These are phyloP conservation scores for Colletotrichum nymphaeae DNA, from an alignment of 2,329 filamentous ascomycete genomes.

Conservation along the genomic window DNA sequence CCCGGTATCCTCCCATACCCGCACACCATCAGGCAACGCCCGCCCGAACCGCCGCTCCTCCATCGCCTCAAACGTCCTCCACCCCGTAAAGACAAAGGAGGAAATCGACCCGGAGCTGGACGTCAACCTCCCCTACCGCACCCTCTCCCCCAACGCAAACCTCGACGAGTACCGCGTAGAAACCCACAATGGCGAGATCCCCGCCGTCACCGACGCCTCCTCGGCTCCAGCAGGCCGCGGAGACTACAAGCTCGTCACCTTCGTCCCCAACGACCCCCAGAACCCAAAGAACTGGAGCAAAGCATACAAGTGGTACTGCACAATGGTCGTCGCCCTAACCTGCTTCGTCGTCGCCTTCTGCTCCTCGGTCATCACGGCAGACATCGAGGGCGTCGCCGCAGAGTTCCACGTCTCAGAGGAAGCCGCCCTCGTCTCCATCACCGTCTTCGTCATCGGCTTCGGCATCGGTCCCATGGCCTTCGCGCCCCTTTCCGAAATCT, in stretches of 20 bases:
- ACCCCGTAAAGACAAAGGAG: slow-evolving; percentile 46
- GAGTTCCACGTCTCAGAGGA: slow-evolving; percentile 78
- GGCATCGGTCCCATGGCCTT: slow-evolving; percentile 85
- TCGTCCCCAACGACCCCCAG: slow-evolving; percentile 76
- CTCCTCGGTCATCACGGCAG: slow-evolving; percentile 82
- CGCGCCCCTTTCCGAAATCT: slow-evolving; percentile 81
- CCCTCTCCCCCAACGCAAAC: slow-evolving; percentile 69
- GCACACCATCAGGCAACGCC: not conserved
- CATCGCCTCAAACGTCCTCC: slow-evolving; percentile 37
- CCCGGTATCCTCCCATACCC: slow-evolving; percentile 11
- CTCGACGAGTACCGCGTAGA: slow-evolving; percentile 76
- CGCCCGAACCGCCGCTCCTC: slow-evolving; percentile 37
- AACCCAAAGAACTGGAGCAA: slow-evolving; percentile 92
- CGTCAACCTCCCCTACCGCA: slow-evolving; percentile 73
- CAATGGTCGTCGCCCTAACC: slow-evolving; percentile 83
- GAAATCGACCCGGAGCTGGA: slow-evolving; percentile 55
- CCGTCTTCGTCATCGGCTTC: slow-evolving; percentile 85
- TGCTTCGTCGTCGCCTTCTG: slow-evolving; percentile 80
- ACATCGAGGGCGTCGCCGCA: slow-evolving; percentile 71
- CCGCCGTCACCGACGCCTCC: slow-evolving; percentile 45
- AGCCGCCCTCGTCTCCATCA: slow-evolving; percentile 78
- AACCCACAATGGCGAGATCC: slow-evolving; percentile 70
- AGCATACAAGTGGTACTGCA: slow-evolving; percentile 83
- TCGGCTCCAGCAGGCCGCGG: slow-evolving; percentile 32
- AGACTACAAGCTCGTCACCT: slow-evolving; percentile 68